A percentile compares a stretch with the other conserved stretches of the same genome.
Evolutionary conservation across 2,329 filamentous ascomycete genomes (phyloP).

Genomic region (Ophiostoma australiae): DNA sequence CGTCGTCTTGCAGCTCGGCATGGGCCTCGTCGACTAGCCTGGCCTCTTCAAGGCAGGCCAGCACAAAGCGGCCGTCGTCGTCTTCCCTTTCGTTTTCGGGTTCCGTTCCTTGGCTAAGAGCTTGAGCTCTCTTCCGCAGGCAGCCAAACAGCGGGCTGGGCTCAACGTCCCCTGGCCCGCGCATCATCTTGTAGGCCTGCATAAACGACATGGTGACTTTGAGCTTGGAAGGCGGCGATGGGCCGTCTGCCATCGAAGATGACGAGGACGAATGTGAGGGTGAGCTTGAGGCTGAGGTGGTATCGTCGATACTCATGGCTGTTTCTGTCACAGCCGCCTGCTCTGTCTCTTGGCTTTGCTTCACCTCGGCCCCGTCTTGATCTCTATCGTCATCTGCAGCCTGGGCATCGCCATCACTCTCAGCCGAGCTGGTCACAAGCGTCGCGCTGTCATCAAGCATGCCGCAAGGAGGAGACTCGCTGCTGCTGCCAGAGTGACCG

Average conservation of each 20-base stretch:
- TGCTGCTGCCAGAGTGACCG: background rate
- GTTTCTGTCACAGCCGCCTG: background rate
- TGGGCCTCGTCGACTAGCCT: constrained; percentile 22
- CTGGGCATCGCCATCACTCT: background rate
- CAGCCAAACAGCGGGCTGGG: constrained; percentile 32
- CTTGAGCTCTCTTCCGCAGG: background rate
- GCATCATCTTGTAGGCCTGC: constrained; percentile 36
- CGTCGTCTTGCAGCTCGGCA: constrained; percentile 9
- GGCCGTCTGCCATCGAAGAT: background rate
- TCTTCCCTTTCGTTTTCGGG: constrained; percentile 12
- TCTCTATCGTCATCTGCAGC: background rate
- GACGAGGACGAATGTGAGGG: background rate
- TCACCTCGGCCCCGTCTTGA: background rate
- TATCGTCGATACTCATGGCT: background rate
- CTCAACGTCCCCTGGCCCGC: constrained; percentile 30
- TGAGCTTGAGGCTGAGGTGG: background rate
- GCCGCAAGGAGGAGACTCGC: too few species aligned
- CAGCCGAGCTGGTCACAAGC: background rate
- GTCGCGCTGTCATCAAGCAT: background rate
- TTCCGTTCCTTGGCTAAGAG: constrained; percentile 26
- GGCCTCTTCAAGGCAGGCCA: constrained; percentile 18
- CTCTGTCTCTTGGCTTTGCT: background rate
- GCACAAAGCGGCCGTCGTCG: constrained; percentile 7
- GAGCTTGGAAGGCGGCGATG: constrained; percentile 7
- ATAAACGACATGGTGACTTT: constrained; percentile 28